Evolutionary conservation across 768 basidiomycete genomes (phyloP), one percentile per base, ranked within the genome.

Genomic region (Asterophora parasitica): DNA sequence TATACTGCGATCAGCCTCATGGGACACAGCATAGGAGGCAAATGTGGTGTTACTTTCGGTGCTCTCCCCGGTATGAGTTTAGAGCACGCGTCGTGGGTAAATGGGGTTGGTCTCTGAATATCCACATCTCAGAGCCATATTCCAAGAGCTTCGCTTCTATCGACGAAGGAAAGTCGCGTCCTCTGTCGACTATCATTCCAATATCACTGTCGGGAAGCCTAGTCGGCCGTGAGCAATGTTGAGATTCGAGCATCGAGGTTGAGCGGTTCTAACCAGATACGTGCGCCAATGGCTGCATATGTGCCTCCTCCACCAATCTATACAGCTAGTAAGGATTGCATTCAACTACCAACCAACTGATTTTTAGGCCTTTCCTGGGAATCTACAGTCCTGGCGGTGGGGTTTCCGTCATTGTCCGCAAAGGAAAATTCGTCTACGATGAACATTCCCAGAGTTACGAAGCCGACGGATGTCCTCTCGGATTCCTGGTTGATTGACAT

Each of bases 291-390:
- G 34, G 75, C 69, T 44, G 88, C 87, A 64, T 88, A 89, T 0
- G 85, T 89, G 2, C 92, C 92, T 1, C 89, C 93, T 0, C 92
- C 92, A 19, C 92, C 92, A 54, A 94, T 92, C 82, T 92, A 46
- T 46, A 48, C 19, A 31, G 16, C 19, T 40, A 40, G 46, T 31
- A 10, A 51, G 42, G 19, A 39, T 28, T 35, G 19, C 8, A 27
- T 23, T 34, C 37, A 12, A 31, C 6, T 31, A 33, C 30, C 26
- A 17, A 41, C n/a, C 34, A 52, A 50, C 49, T 19, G 31, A 23
- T 23, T 23, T 23, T 3, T 23, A 23, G 46, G 41, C 44, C 73
- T 68, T 70, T 62, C 81, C 75, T 85, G 79, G 19, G 79, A 66
- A 35, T 70, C 64, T 19, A 73, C 61, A 20, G 65, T 64, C 56